A percentile compares a stretch with the other conserved stretches of the same genome.
Evolutionary conservation across 225 moss, liverwort and hornwort species (phyloP).

Genomic region (Sphagnum tenellum): DNA sequence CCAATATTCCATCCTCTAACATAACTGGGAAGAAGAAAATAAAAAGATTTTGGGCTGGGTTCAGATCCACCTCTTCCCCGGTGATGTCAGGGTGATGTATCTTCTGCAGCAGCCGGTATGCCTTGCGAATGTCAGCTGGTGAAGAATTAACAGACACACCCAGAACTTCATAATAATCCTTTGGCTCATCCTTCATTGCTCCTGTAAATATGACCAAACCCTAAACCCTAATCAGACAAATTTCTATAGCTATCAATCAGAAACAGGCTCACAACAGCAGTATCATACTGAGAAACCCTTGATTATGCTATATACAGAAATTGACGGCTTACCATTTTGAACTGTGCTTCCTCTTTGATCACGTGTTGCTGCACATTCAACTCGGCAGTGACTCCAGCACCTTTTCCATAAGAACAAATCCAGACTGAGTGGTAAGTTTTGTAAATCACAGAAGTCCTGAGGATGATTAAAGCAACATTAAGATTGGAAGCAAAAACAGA

Average conservation of each 20-base stretch:
- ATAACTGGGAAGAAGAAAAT: no score
- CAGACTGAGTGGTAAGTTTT: no score
- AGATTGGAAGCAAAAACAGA: no score
- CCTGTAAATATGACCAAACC: not conserved
- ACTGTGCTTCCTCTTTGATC: slow-evolving; percentile 26
- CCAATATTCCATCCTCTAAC: no score
- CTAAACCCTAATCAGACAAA: not conserved
- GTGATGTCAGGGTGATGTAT: slow-evolving; percentile 85
- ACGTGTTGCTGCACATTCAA: slow-evolving; percentile 25
- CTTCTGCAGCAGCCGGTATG: slow-evolving; percentile 77
- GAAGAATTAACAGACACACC: slow-evolving; percentile 62
- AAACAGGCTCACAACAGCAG: not conserved
- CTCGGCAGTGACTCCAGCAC: slow-evolving; percentile 16
- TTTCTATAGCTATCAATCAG: not conserved
- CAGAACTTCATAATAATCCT: slow-evolving; percentile 74
- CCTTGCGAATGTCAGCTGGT: slow-evolving; percentile 62
- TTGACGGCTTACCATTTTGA: slow-evolving; percentile 18
- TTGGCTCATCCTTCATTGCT: slow-evolving; percentile 11
- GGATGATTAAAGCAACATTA: no score
- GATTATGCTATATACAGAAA: not conserved
- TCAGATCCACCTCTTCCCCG: slow-evolving; percentile 47
- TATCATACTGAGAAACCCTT: not conserved
- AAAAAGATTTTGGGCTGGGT: no score
- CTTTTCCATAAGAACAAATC: not conserved
- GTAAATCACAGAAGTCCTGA: no score